These are phyloP conservation scores for Cordyceps militaris DNA, from an alignment of 2,329 filamentous ascomycete species.

Conservation along the genomic window DNA sequence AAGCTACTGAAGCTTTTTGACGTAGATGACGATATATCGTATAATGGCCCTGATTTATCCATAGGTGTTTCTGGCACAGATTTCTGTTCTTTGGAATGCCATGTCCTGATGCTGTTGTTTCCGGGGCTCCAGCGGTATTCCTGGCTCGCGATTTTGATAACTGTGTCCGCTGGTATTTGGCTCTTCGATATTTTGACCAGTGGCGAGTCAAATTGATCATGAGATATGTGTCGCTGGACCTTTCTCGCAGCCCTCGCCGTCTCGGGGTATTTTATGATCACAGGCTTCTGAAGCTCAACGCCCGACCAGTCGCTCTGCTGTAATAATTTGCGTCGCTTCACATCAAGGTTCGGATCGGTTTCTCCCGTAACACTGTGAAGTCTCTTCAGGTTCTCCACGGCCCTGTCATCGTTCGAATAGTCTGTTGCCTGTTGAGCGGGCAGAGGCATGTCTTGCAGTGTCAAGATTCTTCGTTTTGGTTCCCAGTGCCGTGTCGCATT, in stretches of 20 bases:
- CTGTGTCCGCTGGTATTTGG: background rate
- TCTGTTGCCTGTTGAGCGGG: background rate
- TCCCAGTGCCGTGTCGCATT: background rate
- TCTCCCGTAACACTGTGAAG: background rate
- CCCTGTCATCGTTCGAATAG: background rate
- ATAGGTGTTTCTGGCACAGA: background rate
- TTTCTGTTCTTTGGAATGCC: background rate
- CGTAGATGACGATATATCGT: slow-evolving; percentile 4
- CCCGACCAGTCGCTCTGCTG: slow-evolving; percentile 24
- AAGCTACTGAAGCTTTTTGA: slow-evolving; percentile 4
- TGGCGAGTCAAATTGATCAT: background rate
- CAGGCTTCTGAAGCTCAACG: slow-evolving; percentile 24
- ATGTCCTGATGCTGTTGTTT: slow-evolving; percentile 4
- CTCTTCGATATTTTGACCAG: background rate
- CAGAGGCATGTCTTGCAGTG: background rate
- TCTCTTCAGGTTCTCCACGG: background rate
- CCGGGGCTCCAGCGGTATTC: slow-evolving; percentile 11
- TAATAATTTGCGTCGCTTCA: slow-evolving; percentile 15
- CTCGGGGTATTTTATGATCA: slow-evolving; percentile 18
- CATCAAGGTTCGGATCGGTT: slow-evolving; percentile 3
- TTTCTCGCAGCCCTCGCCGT: background rate
- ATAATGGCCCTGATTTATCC: background rate
- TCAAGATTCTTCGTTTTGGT: background rate
- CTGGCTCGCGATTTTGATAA: slow-evolving; percentile 11
- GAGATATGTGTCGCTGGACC: background rate